These are phyloP conservation scores for Suhomyces sp. DNA, from an alignment of 805 yeast species.

Conservation along the genomic window DNA sequence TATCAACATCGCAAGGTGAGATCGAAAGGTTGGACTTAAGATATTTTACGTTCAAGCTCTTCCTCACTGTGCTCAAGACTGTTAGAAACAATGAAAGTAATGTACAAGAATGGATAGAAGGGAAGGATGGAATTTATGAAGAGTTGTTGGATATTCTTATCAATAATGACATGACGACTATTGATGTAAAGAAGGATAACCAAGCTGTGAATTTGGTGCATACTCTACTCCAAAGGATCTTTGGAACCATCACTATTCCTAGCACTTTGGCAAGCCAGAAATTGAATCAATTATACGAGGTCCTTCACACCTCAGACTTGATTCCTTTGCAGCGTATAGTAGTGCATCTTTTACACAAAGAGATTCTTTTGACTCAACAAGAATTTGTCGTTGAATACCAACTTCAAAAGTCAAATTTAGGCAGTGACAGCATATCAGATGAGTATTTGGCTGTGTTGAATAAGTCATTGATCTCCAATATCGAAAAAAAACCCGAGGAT, in stretches of 20 bases:
- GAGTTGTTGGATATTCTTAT: slow-evolving; percentile 46
- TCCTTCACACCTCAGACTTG: slow-evolving; percentile 21
- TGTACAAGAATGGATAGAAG: slow-evolving; percentile 35
- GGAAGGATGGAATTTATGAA: slow-evolving; percentile 34
- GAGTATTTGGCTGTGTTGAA: slow-evolving; percentile 39
- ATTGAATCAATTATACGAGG: slow-evolving; percentile 34
- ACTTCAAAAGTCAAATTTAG: slow-evolving; percentile 42
- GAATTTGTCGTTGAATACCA: slow-evolving; percentile 62
- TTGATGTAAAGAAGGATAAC: slow-evolving; percentile 27
- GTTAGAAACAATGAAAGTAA: slow-evolving; percentile 23
- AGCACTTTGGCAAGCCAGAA: slow-evolving; percentile 27
- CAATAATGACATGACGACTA: slow-evolving; percentile 18
- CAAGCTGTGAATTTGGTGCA: slow-evolving; percentile 32
- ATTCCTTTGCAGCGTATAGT: slow-evolving; percentile 43
- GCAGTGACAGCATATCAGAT: slow-evolving; percentile 23
- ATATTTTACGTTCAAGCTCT: slow-evolving; percentile 45
- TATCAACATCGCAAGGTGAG: slow-evolving; percentile 41
- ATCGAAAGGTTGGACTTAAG: slow-evolving; percentile 44
- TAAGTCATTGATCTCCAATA: slow-evolving; percentile 6
- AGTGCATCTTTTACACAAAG: slow-evolving; percentile 34
- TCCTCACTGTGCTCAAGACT: slow-evolving; percentile 22
- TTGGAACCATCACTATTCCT: slow-evolving; percentile 24
- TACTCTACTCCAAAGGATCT: slow-evolving; percentile 33
- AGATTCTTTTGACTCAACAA: slow-evolving; percentile 52
- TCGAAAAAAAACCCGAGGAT: slow-evolving; percentile 13